phyloP scores from a whole-genome alignment of 2,329 filamentous ascomycete genomes.

The Ceratocystis variospora region DNA sequence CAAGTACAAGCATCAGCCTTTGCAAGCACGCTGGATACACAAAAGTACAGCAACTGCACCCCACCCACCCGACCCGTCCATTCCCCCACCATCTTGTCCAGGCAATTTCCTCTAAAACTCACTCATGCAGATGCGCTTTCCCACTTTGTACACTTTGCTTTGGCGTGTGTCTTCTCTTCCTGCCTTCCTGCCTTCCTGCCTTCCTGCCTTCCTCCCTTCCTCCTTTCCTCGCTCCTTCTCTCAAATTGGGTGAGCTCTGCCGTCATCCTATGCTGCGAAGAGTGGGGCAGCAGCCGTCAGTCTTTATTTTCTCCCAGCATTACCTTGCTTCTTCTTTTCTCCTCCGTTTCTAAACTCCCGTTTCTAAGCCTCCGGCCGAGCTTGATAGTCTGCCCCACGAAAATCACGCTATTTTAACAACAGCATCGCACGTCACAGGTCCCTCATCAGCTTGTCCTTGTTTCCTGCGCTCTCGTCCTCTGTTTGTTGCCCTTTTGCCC shows the following conservation, averaged over 20 bases:
- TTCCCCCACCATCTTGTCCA: not conserved
- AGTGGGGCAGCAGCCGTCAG: not conserved
- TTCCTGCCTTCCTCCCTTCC: not conserved
- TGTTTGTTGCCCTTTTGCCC: not conserved
- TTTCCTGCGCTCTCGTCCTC: not conserved
- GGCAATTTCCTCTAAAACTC: not conserved
- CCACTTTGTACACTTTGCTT: too few species aligned
- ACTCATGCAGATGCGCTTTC: too few species aligned
- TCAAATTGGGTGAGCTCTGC: not conserved
- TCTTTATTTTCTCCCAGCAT: not conserved
- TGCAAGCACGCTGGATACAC: not conserved
- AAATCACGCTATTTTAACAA: not conserved
- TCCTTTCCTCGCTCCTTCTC: not conserved
- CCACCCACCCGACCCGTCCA: not conserved
- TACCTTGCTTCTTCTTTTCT: not conserved
- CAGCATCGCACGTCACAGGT: not conserved
- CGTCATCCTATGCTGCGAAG: not conserved
- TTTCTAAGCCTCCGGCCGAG: not conserved
- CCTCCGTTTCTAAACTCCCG: slow-evolving; percentile 1
- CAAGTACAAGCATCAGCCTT: not conserved
- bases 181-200: not conserved
- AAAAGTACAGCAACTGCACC: not conserved
- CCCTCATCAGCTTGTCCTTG: not conserved
- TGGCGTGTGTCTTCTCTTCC: not conserved
- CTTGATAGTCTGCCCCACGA: not conserved